phyloP scores from a whole-genome alignment of 306 rosid genomes.

The Sicyos edulis region DNA sequence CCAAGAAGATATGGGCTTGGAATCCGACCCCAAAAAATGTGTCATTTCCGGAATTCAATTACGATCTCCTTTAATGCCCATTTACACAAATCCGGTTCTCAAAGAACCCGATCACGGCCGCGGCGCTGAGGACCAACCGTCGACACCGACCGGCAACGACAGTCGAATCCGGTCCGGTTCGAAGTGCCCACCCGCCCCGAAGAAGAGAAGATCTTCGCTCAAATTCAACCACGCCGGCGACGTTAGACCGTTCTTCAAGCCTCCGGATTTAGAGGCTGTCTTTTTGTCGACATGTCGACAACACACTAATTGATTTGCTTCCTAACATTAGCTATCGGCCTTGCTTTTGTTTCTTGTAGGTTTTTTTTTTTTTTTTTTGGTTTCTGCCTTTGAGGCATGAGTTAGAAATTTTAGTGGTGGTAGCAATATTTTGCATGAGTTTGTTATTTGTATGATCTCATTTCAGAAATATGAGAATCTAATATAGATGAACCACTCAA shows the following conservation, averaged over 20 bases:
- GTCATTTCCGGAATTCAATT: conserved; percentile 54
- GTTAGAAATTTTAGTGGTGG: too few relatives aligned
- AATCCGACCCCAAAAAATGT: conserved; percentile 53
- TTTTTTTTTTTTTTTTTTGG: background rate
- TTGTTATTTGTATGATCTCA: too few relatives aligned
- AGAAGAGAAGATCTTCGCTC: too few relatives aligned
- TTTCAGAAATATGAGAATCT: too few relatives aligned
- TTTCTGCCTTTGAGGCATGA: too few relatives aligned
- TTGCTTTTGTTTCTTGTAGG: background rate
- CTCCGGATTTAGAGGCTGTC: conserved; percentile 73
- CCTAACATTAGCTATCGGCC: background rate
- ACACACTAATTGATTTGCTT: conserved; percentile 32
- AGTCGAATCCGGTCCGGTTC: conserved; percentile 43
- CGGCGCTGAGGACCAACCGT: conserved; percentile 19
- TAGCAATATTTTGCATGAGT: too few relatives aligned
- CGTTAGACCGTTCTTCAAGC: conserved; percentile 55
- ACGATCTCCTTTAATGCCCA: conserved; percentile 55
- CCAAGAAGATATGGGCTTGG: conserved; percentile 19
- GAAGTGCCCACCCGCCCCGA: conserved; percentile 84
- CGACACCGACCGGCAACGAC: conserved; percentile 74
- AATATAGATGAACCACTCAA: too few relatives aligned
- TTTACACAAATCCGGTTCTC: conserved; percentile 38
- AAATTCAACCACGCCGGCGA: conserved; percentile 11
- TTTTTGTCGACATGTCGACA: conserved; percentile 52
- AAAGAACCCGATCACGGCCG: conserved; percentile 10